These are phyloP conservation scores for Atkinsonella texensis DNA, from an alignment of 2,329 filamentous ascomycete genomes.

Conservation along the genomic window DNA sequence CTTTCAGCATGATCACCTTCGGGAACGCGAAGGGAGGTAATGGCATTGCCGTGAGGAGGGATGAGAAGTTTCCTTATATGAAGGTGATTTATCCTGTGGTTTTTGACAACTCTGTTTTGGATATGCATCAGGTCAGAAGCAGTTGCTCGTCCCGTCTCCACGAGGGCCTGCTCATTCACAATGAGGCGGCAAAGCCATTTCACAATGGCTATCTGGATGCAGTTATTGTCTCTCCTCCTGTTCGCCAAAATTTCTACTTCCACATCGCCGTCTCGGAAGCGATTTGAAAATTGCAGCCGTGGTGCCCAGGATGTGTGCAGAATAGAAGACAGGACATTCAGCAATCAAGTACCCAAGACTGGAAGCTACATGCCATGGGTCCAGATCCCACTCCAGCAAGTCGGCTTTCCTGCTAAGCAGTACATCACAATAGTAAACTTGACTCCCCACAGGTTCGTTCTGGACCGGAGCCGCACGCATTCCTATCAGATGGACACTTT, in stretches of 20 bases:
- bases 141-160: not conserved
- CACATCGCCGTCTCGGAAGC: not conserved
- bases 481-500: constrained; percentile 21
- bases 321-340: constrained; percentile 6
- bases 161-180: not conserved
- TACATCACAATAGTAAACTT: constrained; percentile 24
- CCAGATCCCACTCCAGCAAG: not conserved
- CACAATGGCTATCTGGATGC: not conserved
- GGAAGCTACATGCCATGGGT: constrained; percentile 8
- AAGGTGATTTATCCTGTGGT: not conserved
- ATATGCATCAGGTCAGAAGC: no score
- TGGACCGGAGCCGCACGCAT: constrained; percentile 15
- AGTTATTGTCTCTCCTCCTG: not conserved
- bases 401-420: constrained; percentile 10
- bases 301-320: constrained; percentile 1
- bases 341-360: not conserved
- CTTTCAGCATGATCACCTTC: not conserved
- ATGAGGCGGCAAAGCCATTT: not conserved
- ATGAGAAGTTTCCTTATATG: not conserved
- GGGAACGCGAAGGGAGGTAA: not conserved
- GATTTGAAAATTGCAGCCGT: not conserved
- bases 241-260: not conserved
- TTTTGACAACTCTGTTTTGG: not conserved
- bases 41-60: not conserved
- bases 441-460: constrained; percentile 19